Evolutionary conservation across 1,139 yeast genomes (phyloP), one percentile per base, ranked within the genome.

Genomic region (Zygosaccharomyces sapae): DNA sequence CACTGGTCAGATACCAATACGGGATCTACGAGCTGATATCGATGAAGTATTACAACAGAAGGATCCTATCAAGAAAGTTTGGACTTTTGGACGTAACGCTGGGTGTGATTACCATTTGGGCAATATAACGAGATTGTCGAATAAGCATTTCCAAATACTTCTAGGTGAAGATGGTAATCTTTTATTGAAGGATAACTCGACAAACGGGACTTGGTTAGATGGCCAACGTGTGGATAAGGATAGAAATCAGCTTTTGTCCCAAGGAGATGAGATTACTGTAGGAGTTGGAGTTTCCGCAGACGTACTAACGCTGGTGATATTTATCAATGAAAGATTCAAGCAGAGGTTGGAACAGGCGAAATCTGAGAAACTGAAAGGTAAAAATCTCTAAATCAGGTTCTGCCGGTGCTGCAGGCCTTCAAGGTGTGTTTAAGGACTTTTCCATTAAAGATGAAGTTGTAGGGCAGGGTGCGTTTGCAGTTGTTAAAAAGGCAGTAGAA

Each of bases 391-490:
- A 43, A 22, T 19, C 40, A 18, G 41, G 24, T 8, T 8, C 27
- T 9, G 30, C 25, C 10, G 30, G 38, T n/a, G 35, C 36, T 8
- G 20, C 13, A 25, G 58, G 60, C 35, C 66, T 62, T 31, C 51
- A 58, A 48, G 75, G 89, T 0, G 83, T 92, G 13, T 77, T 78
- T 61, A 80, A 79, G 50, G 86, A 84, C 57, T 92, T 82, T 64
- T 85, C 86, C 12, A 79, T 92, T 27, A 81, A 86, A 51, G 83
- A 81, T 62, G 95, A 86, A 57, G 81, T 86, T 4, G 84, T 92
- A 2, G 98, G 98, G 0, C 94, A 87, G 58, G 98, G 98, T 6
- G 97, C 97, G 4, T 92, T 92, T 75, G 97, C 97, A 3, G 85
- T 90, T 1, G 98, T 92, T 18, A 84, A 88, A 56, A 87, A 87